Conservation (phyloP, 2,329 filamentous ascomycete genomes). For the Seiridium cupressi region DNA sequence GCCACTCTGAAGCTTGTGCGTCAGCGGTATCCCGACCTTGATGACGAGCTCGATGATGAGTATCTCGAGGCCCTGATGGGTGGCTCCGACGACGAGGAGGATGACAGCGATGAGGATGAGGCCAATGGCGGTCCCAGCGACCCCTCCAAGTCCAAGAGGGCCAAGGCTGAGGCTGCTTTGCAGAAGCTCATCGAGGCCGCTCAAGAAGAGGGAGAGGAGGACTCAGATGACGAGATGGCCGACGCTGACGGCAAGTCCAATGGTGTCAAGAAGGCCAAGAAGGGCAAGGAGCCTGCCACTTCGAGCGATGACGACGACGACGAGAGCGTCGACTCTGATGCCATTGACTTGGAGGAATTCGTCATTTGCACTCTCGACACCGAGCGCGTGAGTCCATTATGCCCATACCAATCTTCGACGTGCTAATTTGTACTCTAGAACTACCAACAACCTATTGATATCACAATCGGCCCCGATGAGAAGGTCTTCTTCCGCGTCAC, state of each 20-base stretch:
- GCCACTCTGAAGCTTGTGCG: constrained; percentile 92
- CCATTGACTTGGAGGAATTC: constrained; percentile 76
- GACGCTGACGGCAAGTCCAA: constrained; percentile 54
- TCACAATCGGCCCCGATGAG: constrained; percentile 87
- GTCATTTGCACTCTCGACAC: constrained; percentile 96
- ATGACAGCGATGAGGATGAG: constrained; percentile 57
- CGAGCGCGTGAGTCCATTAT: constrained; percentile 67
- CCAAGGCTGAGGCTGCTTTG: constrained; percentile 72
- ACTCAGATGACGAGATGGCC: constrained; percentile 68
- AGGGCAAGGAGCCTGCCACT: constrained; percentile 66
- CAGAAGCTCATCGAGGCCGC: constrained; percentile 74
- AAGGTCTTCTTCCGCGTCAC: constrained; percentile 88
- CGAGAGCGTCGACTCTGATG: constrained; percentile 53
- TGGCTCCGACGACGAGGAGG: constrained; percentile 47
- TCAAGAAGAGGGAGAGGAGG: constrained; percentile 54
- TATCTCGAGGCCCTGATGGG: constrained; percentile 56
- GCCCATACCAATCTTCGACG: neutral
- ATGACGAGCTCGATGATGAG: constrained; percentile 67
- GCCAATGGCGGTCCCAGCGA: constrained; percentile 88
- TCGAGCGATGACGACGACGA: constrained; percentile 42
- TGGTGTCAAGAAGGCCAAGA: constrained; percentile 53
- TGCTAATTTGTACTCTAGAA: constrained; percentile 51
- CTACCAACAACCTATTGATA: constrained; percentile 93
- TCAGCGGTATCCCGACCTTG: constrained; percentile 57
- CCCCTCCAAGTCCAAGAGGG: constrained; percentile 84